Evolutionary conservation across 2,329 filamentous ascomycete species (phyloP).

Genomic region (Aurifilum marmelostoma): DNA sequence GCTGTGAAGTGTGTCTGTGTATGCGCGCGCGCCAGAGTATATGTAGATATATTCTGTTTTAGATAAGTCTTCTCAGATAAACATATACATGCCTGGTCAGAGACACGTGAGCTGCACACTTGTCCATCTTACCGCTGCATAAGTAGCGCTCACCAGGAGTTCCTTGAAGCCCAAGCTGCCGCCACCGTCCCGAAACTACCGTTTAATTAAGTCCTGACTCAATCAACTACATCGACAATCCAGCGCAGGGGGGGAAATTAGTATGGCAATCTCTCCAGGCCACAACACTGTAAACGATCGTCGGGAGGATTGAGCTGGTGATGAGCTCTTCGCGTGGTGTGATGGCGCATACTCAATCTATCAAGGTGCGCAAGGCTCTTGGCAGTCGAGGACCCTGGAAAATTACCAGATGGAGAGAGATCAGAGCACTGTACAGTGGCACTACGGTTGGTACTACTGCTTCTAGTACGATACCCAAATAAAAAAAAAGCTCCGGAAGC

Average conservation of each 20-base stretch:
- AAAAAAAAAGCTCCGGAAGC: slow-evolving; percentile 15
- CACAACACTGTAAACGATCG: neutral
- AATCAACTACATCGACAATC: neutral
- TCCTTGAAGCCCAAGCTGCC: neutral
- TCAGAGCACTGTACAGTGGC: neutral
- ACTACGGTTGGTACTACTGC: neutral
- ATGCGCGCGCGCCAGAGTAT: neutral
- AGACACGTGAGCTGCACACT: neutral
- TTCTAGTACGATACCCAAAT: slow-evolving; percentile 1
- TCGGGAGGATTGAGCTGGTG: neutral
- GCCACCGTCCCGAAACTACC: no score
- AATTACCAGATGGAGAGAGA: neutral
- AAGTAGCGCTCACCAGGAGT: neutral
- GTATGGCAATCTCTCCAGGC: neutral
- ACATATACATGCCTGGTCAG: neutral
- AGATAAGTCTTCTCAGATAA: neutral
- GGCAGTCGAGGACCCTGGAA: neutral
- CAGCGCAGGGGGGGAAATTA: no score
- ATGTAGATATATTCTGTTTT: neutral
- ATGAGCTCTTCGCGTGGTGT: neutral
- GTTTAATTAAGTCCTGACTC: neutral
- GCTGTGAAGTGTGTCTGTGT: slow-evolving; percentile 51
- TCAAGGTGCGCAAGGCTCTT: neutral
- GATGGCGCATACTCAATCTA: neutral
- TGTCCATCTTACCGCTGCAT: no score